Conservation (phyloP, 371 early-diverging fungal species). For the Blastocladiella emersonii region DNA sequence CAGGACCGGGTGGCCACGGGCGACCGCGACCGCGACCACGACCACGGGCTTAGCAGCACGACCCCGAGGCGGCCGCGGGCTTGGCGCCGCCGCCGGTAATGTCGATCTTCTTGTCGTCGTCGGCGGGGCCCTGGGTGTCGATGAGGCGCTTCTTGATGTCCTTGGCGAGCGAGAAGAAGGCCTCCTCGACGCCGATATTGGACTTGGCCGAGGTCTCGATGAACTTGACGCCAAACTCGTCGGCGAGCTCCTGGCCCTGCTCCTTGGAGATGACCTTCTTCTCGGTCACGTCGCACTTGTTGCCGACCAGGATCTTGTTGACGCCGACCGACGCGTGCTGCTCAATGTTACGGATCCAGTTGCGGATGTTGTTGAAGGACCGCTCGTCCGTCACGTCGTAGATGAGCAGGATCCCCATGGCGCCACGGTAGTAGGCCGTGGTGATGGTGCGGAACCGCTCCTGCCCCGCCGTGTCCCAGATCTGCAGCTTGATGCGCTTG, state of each 20-base stretch:
- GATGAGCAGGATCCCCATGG: constrained; percentile 96
- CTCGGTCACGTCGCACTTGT: constrained; percentile 94
- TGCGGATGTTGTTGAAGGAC: constrained; percentile 66
- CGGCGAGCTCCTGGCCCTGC: constrained; percentile 70
- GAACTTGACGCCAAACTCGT: constrained; percentile 71
- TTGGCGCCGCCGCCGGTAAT: neutral
- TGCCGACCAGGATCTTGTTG: constrained; percentile 95
- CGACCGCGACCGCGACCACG: too few relatives aligned
- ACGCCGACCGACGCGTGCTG: constrained; percentile 88
- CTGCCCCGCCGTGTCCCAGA: constrained; percentile 99
- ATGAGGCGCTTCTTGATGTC: constrained; percentile 55
- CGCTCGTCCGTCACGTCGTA: constrained; percentile 97
- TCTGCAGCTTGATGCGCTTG: constrained; percentile 97
- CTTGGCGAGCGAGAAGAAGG: constrained; percentile 89
- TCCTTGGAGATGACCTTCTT: constrained; percentile 57
- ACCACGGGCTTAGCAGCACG: neutral
- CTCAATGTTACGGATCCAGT: constrained; percentile 97
- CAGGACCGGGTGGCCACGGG: too few relatives aligned
- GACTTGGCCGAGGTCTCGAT: constrained; percentile 90
- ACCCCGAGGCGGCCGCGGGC: neutral
- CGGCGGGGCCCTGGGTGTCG: constrained; percentile 26
- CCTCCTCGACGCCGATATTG: constrained; percentile 87
- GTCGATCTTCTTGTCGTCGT: neutral
- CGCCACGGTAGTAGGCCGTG: constrained; percentile 96
- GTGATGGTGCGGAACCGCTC: constrained; percentile 99